Evolutionary conservation across 163 green algal species (phyloP), one percentile per base, ranked within the genome.

Genomic region (Trebouxia gelatinosa): DNA sequence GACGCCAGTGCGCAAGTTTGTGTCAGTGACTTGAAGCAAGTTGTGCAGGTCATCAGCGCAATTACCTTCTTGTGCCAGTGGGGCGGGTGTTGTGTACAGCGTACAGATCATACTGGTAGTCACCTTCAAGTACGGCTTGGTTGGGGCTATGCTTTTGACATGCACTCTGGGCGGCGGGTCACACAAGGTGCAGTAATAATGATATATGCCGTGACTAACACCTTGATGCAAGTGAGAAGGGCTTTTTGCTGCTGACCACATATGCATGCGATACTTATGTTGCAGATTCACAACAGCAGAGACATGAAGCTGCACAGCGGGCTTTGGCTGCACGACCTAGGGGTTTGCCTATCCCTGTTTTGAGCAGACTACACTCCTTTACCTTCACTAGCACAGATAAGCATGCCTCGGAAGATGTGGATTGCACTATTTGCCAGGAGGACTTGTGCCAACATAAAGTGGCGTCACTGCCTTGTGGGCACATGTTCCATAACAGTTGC

Each of bases 371-470:
- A 17, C 46, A 39, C 48, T 76, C 68, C n/a, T 76, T 76, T 9
- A 61, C 29, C 48, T 23, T 61, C 9, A 62, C 29, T 9, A 76
- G 39, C 68, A 76, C 28, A 28, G 40, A 62, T 40, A 43, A 62
- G 40, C 40, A 59, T 13, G 62, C n/a, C 68, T 54, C 40, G 19
- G 16, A 62, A 31, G 40, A 62, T 39, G 32, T 62, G 11, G 68
- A 76, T 35, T 76, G 68, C 68, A 76, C 68, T 40, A 76, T 76
- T 28, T 76, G 68, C 32, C 40, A 62, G 19, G 68, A 76, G 19
- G 39, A 59, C 5, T 17, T 76, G 40, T 59, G 40, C 11, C 68
- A 62, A 29, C 40, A 76, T 29, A 59, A 38, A 6, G 68, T 40
- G 29, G 28, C 68, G 21, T 59, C 68, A 26, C 43, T 76, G 29